Percentiles rank a stretch among this genome's conserved stretches.
These are phyloP conservation scores for Metschnikowia drakensbergensis DNA, from an alignment of 805 yeast genomes.

Conservation along the genomic window DNA sequence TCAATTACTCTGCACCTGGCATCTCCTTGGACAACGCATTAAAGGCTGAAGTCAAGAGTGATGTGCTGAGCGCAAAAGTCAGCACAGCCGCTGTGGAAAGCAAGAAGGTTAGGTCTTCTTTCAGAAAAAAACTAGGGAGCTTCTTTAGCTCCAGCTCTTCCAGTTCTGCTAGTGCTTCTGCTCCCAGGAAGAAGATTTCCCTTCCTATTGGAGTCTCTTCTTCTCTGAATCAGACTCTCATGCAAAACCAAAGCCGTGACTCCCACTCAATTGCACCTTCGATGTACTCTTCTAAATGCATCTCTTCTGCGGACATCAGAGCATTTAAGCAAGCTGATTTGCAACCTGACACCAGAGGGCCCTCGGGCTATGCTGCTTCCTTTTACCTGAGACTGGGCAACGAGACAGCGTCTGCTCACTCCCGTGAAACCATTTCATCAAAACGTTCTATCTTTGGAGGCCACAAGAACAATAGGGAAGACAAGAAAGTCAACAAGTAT, in stretches of 20 bases:
- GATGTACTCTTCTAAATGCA: constrained; percentile 9
- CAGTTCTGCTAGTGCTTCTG: not conserved
- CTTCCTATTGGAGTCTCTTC: constrained; percentile 8
- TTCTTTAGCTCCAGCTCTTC: constrained; percentile 8
- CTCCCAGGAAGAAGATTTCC: constrained; percentile 7
- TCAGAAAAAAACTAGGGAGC: constrained; percentile 12
- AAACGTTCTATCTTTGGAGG: not conserved
- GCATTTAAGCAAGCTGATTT: not conserved
- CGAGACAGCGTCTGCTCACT: constrained; percentile 4
- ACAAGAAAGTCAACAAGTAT: constrained; percentile 24
- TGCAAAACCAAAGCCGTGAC: not conserved
- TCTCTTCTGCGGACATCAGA: constrained; percentile 16
- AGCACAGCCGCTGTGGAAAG: not conserved
- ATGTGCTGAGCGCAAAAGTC: not conserved
- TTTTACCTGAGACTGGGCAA: constrained; percentile 8
- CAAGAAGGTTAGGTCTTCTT: constrained; percentile 7
- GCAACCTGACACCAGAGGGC: not conserved
- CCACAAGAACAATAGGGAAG: not conserved
- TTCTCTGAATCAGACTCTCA: not conserved
- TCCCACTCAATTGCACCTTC: constrained; percentile 7
- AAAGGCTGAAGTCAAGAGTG: not conserved
- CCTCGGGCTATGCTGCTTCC: constrained; percentile 10
- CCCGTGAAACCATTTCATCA: not conserved
- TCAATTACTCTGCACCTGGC: not conserved
- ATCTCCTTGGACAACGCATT: not conserved